Percentiles rank a stretch among this genome's conserved stretches.
Conservation (phyloP, 441 rosid species). For the Jatropha multifida region DNA sequence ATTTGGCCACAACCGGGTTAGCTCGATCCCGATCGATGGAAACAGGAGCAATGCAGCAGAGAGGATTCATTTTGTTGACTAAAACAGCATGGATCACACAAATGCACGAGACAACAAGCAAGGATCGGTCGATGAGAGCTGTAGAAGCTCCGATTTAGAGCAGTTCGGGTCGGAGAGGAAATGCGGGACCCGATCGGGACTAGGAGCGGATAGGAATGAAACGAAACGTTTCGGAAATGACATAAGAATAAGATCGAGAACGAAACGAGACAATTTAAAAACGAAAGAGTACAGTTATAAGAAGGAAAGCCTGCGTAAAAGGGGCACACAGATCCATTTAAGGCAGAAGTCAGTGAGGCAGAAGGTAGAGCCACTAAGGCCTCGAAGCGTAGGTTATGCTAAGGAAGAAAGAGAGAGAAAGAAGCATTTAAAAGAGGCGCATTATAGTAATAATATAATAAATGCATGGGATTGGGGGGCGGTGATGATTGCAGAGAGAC, state of each 20-base stretch:
- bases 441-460: not conserved
- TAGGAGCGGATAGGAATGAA: not conserved
- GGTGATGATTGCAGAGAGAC: constrained; percentile 19
- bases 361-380: constrained; percentile 6
- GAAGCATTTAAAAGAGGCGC: constrained; percentile 10
- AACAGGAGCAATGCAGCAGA: constrained; percentile 99
- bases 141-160: constrained; percentile 17
- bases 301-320: not conserved
- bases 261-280: not conserved
- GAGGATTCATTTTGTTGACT: constrained; percentile 65
- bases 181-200: constrained; percentile 43
- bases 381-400: constrained; percentile 14
- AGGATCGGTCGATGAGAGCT: not conserved
- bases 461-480: not conserved
- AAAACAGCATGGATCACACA: constrained; percentile 13
- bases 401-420: not conserved
- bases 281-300: not conserved
- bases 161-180: constrained; percentile 21
- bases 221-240: constrained; percentile 35
- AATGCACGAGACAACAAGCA: not conserved
- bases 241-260: constrained; percentile 32
- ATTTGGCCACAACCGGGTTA: constrained; percentile 57
- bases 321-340: constrained; percentile 15
- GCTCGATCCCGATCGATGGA: constrained; percentile 81
- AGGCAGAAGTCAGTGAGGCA: constrained; percentile 2